A percentile compares a stretch with the other conserved stretches of the same genome.
These are phyloP conservation scores for Globisporangium cederbergense DNA, from an alignment of 352 stramenopile species.

Conservation along the genomic window DNA sequence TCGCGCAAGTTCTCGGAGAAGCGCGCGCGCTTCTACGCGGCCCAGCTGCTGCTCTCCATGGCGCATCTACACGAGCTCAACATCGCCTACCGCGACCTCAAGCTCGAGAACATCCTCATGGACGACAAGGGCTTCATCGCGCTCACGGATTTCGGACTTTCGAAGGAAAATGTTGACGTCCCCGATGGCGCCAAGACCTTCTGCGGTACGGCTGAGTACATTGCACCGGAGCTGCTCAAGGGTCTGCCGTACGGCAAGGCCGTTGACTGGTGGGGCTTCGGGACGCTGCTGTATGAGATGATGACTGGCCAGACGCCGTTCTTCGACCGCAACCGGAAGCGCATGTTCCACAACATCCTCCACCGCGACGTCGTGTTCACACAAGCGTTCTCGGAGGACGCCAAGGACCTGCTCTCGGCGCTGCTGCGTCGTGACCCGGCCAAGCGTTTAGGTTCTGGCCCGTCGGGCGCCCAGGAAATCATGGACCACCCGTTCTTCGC, in stretches of 20 bases:
- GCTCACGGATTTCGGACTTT: constrained; percentile 91
- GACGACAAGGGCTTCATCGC: constrained; percentile 92
- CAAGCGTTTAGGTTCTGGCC: constrained; percentile 76
- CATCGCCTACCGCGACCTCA: constrained; percentile 94
- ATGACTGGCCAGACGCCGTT: constrained; percentile 93
- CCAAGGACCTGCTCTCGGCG: constrained; percentile 75
- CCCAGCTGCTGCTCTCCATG: constrained; percentile 90
- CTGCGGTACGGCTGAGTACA: constrained; percentile 92
- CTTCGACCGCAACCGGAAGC: constrained; percentile 93
- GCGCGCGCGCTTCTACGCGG: constrained; percentile 87
- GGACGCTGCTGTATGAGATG: constrained; percentile 94
- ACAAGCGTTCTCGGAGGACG: constrained; percentile 84
- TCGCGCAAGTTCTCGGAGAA: constrained; percentile 89
- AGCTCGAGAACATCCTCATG: constrained; percentile 95
- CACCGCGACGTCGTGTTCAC: constrained; percentile 86
- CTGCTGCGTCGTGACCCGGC: constrained; percentile 81
- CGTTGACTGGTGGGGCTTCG: constrained; percentile 94
- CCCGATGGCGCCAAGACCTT: constrained; percentile 89
- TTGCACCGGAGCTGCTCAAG: constrained; percentile 89
- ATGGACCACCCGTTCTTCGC: constrained; percentile 89
- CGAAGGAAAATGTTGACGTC: constrained; percentile 90
- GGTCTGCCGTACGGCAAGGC: constrained; percentile 86
- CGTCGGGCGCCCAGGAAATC: constrained; percentile 84
- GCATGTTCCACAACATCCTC: constrained; percentile 94
- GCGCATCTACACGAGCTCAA: constrained; percentile 92